These are phyloP conservation scores for Metschnikowia cubensis DNA, from an alignment of 805 yeast species.

Conservation along the genomic window DNA sequence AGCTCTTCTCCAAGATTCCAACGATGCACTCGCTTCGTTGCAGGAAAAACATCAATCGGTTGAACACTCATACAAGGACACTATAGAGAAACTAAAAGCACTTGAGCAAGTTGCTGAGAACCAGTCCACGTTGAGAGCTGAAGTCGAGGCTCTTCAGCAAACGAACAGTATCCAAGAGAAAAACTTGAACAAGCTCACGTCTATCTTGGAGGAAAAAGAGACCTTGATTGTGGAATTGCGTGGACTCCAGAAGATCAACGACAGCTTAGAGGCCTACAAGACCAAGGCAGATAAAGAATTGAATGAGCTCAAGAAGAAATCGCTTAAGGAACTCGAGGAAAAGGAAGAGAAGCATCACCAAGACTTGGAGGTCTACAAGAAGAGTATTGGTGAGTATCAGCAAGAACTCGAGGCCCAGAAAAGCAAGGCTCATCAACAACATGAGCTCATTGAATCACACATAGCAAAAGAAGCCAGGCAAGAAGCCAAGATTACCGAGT, in stretches of 20 bases:
- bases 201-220: conserved; percentile 5
- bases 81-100: background rate
- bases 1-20: background rate
- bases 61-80: background rate
- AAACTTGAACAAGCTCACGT: conserved; percentile 1
- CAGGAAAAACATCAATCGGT: background rate
- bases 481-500: background rate
- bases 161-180: conserved; percentile 3
- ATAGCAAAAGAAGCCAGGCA: background rate
- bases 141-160: conserved; percentile 1
- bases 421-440: background rate
- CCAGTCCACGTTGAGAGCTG: background rate
- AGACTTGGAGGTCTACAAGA: background rate
- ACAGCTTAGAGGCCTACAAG: conserved; percentile 1
- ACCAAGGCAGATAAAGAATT: background rate
- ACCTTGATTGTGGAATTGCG: conserved; percentile 2
- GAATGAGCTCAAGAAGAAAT: background rate
- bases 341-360: background rate
- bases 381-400: background rate
- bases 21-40: background rate
- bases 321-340: background rate
- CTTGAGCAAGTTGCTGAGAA: background rate
- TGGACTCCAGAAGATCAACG: conserved; percentile 1
- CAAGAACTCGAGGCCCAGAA: background rate
- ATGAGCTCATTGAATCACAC: background rate